phyloP scores from a whole-genome alignment of 495 filamentous ascomycete species.

The Penicillium coprophilum region DNA sequence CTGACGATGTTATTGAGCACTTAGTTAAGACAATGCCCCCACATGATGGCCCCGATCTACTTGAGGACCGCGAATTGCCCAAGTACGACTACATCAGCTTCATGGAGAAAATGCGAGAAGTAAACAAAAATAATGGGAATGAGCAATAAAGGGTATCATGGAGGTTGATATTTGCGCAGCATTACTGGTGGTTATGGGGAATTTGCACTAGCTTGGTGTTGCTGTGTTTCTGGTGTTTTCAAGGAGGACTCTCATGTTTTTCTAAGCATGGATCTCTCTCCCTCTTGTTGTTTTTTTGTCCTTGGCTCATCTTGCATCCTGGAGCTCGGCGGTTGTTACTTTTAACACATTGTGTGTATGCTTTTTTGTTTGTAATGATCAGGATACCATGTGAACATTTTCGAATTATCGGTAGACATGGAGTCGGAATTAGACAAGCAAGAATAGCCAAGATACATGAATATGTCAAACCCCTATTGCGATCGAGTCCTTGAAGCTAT shows the following conservation, averaged over 20 bases:
- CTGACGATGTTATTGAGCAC: constrained; percentile 92
- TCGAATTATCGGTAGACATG: not conserved
- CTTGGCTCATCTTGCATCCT: constrained; percentile 35
- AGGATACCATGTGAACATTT: constrained; percentile 29
- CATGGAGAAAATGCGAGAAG: constrained; percentile 73
- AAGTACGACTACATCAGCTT: constrained; percentile 93
- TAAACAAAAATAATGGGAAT: constrained; percentile 35
- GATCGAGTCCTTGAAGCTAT: not conserved
- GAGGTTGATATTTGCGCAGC: constrained; percentile 29
- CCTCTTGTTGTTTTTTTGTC: constrained; percentile 12
- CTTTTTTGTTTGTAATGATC: constrained; percentile 23
- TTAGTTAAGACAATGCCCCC: constrained; percentile 80
- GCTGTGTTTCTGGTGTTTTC: constrained; percentile 22
- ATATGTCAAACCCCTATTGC: not conserved
- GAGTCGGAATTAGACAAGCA: not conserved
- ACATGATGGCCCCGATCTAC: constrained; percentile 75
- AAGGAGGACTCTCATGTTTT: constrained; percentile 19
- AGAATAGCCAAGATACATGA: not conserved
- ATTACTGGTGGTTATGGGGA: constrained; percentile 27
- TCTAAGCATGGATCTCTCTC: constrained; percentile 14
- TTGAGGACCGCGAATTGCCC: constrained; percentile 69
- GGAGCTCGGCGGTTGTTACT: constrained; percentile 28
- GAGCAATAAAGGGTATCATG: constrained; percentile 22
- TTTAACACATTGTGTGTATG: constrained; percentile 24
- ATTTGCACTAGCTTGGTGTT: constrained; percentile 27